These are phyloP conservation scores for Sporothrix humicola DNA, from an alignment of 2,329 filamentous ascomycete species.

Conservation along the genomic window DNA sequence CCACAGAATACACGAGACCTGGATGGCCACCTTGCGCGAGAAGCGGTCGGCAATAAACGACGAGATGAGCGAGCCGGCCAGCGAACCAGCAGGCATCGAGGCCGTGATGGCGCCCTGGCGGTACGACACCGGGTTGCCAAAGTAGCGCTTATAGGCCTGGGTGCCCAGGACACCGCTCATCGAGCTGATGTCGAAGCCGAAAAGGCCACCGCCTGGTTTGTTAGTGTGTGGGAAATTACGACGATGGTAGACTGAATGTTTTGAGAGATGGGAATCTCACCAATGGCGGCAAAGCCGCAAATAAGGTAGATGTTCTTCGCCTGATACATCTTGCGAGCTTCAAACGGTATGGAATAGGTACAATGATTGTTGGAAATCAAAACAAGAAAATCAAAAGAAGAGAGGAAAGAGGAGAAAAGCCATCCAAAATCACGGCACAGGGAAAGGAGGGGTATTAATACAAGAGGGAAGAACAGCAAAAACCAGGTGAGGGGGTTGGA, in stretches of 20 bases:
- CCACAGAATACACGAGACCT: slow-evolving; percentile 59
- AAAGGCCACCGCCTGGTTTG: slow-evolving; percentile 67
- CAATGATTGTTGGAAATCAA: background rate
- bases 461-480: background rate
- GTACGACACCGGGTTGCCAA: slow-evolving; percentile 63
- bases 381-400: too few relatives aligned
- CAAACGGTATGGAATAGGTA: too few relatives aligned
- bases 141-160: slow-evolving; percentile 73
- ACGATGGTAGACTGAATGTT: too few relatives aligned
- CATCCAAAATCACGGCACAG: background rate
- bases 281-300: slow-evolving; percentile 67
- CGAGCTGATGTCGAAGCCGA: slow-evolving; percentile 79
- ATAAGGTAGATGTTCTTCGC: slow-evolving; percentile 63
- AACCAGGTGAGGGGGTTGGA: background rate
- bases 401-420: background rate
- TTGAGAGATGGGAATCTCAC: slow-evolving; percentile 44
- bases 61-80: slow-evolving; percentile 61
- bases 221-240: background rate
- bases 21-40: slow-evolving; percentile 57
- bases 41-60: slow-evolving; percentile 58
- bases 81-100: slow-evolving; percentile 75
- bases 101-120: slow-evolving; percentile 74
- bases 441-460: background rate
- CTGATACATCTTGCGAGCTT: slow-evolving; percentile 47
- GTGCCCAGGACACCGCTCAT: slow-evolving; percentile 74